phyloP scores from a whole-genome alignment of 148 eudicot species.

The Cornus florida region DNA sequence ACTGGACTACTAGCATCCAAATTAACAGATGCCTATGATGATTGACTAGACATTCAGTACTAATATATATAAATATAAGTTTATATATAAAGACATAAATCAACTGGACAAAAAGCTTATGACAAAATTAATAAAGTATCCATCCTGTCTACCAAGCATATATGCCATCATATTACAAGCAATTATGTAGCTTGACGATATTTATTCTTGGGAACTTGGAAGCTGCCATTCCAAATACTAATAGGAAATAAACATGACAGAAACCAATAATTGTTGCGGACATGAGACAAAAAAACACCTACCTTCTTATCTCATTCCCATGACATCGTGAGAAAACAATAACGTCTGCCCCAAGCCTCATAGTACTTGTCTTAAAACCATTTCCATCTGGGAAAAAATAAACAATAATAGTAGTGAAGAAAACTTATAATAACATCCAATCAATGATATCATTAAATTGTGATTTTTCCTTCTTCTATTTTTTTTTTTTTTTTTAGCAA shows the following conservation, averaged over 20 bases:
- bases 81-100: background rate
- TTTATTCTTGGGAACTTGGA: background rate
- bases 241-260: background rate
- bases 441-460: background rate
- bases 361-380: conserved; percentile 91
- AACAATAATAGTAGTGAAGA: background rate
- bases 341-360: conserved; percentile 96
- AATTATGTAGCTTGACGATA: background rate
- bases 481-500: background rate
- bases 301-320: conserved; percentile 52
- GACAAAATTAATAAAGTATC: background rate
- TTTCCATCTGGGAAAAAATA: conserved; percentile 60
- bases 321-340: conserved; percentile 68
- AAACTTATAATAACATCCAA: too few species aligned
- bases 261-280: background rate
- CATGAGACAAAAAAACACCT: background rate
- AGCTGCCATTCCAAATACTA: background rate
- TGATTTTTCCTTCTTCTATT: background rate
- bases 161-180: background rate
- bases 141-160: background rate
- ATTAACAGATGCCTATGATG: too few species aligned
- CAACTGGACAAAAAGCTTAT: background rate
- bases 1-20: too few species aligned
- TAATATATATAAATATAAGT: too few species aligned
- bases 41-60: too few species aligned